A percentile compares a stretch with the other conserved stretches of the same genome.
Conservation (phyloP, 73 alveolate species). For the Urostyla sp. region DNA sequence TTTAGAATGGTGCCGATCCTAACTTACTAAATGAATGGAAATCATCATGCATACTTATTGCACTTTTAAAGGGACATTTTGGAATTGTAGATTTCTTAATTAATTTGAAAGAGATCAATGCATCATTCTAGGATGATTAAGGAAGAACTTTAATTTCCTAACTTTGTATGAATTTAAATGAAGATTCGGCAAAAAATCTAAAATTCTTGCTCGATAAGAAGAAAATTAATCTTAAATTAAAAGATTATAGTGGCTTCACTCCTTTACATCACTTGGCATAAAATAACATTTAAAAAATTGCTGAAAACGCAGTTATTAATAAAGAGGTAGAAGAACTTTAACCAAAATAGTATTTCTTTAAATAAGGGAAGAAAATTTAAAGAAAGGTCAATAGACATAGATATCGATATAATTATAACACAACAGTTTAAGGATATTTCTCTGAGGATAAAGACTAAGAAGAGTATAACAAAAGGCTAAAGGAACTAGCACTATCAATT, state of each 20-base stretch:
- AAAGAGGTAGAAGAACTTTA: neutral
- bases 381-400: neutral
- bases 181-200: slow-evolving; percentile 80
- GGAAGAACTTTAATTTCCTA: slow-evolving; percentile 92
- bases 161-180: slow-evolving; percentile 72
- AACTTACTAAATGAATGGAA: slow-evolving; percentile 71
- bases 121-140: slow-evolving; percentile 89
- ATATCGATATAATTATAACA: neutral
- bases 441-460: neutral
- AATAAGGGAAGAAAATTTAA: slow-evolving; percentile 14
- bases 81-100: slow-evolving; percentile 84
- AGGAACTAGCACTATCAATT: neutral
- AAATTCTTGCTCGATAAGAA: slow-evolving; percentile 79
- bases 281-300: neutral
- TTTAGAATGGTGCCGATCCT: slow-evolving; percentile 73
- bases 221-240: slow-evolving; percentile 84
- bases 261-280: slow-evolving; percentile 78
- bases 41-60: slow-evolving; percentile 36
- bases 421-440: slow-evolving; percentile 1
- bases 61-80: slow-evolving; percentile 80
- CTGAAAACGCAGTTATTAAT: neutral
- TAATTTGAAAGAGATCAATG: slow-evolving; percentile 76
- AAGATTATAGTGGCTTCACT: slow-evolving; percentile 84
- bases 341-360: neutral
- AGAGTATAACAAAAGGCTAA: neutral